These are phyloP conservation scores for Dendrobium chrysotoxum DNA, from an alignment of 106 monocot genomes.

Conservation along the genomic window DNA sequence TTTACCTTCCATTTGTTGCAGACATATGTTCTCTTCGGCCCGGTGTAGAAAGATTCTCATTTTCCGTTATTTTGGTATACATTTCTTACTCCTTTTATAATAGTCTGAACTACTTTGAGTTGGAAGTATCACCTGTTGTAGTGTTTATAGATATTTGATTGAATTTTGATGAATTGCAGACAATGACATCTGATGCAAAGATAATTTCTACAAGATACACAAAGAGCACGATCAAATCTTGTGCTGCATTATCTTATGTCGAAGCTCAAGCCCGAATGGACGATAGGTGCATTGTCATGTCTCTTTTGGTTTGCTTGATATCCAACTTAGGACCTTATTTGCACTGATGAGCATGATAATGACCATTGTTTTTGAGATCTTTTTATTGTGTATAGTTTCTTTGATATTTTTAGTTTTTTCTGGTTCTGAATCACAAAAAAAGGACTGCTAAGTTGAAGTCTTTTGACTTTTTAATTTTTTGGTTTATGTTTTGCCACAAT, in stretches of 20 bases:
- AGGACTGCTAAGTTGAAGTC: background rate
- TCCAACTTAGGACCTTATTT: background rate
- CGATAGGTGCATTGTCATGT: constrained; percentile 52
- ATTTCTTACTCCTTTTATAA: constrained; percentile 1
- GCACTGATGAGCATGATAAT: background rate
- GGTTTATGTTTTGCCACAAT: background rate
- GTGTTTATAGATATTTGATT: background rate
- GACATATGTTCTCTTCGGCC: constrained; percentile 96
- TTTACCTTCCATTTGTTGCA: constrained; percentile 21
- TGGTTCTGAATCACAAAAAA: background rate
- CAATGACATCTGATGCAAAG: constrained; percentile 85
- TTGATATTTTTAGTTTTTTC: background rate
- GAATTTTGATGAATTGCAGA: constrained; percentile 37
- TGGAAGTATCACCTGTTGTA: background rate
- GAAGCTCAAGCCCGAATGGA: constrained; percentile 99
- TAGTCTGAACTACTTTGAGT: background rate
- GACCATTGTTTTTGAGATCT: background rate
- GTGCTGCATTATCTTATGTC: constrained; percentile 97
- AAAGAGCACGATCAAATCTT: constrained; percentile 96
- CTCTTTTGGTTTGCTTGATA: background rate
- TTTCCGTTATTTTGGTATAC: constrained; percentile 95
- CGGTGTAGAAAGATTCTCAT: constrained; percentile 90
- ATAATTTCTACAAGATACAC: constrained; percentile 92
- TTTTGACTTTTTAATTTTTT: background rate
- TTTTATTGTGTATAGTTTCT: background rate